Conservation (phyloP, 352 stramenopile species). For the Aphanomyces invadans region DNA sequence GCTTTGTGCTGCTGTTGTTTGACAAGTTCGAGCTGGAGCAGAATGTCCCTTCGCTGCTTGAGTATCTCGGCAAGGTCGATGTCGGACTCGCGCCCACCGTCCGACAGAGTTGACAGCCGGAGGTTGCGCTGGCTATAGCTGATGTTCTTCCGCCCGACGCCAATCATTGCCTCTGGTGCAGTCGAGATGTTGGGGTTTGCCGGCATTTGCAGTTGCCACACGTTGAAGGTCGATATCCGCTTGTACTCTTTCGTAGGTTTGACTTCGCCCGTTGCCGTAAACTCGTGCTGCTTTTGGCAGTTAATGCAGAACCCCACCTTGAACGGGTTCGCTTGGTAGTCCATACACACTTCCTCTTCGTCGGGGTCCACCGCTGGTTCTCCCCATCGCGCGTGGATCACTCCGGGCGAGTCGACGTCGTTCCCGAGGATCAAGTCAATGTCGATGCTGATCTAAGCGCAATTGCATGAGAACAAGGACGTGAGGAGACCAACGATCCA, state of each 20-base stretch:
- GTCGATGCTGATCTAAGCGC: slow-evolving; percentile 38
- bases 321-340: slow-evolving; percentile 76
- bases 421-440: slow-evolving; percentile 72
- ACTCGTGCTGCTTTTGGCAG: slow-evolving; percentile 84
- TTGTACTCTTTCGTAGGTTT: slow-evolving; percentile 73
- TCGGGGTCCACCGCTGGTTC: slow-evolving; percentile 76
- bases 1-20: too few relatives aligned
- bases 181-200: slow-evolving; percentile 35
- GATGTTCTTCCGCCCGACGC: slow-evolving; percentile 7
- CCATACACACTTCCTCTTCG: slow-evolving; percentile 66
- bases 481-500: not conserved
- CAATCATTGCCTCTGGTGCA: slow-evolving; percentile 27
- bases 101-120: slow-evolving; percentile 20
- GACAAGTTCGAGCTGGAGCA: slow-evolving; percentile 55
- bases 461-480: not conserved
- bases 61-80: slow-evolving; percentile 69
- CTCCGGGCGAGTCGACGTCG: slow-evolving; percentile 59
- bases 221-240: slow-evolving; percentile 67
- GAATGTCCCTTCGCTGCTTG: slow-evolving; percentile 64
- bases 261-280: slow-evolving; percentile 53
- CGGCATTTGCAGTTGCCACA: slow-evolving; percentile 69
- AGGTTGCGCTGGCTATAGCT: slow-evolving; percentile 15
- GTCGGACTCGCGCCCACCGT: slow-evolving; percentile 62
- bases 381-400: slow-evolving; percentile 83
- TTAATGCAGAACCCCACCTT: slow-evolving; percentile 84